Evolutionary conservation across 1,284 basidiomycete genomes (phyloP).

Genomic region (Pterula multifida): DNA sequence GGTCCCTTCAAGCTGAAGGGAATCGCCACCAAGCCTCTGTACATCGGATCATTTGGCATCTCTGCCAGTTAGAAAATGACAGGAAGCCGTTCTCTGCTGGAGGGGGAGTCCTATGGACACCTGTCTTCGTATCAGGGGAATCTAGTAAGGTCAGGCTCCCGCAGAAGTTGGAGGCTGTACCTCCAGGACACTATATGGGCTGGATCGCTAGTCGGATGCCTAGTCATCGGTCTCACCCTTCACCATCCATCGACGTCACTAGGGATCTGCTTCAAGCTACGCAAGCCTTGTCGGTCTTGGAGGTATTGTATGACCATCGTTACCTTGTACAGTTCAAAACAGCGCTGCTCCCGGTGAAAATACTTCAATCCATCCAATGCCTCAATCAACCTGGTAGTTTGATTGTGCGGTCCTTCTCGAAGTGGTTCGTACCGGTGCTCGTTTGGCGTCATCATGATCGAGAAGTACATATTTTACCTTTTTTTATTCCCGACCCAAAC

Average conservation of each 20-base stretch:
- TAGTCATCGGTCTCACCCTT: neutral
- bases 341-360: neutral
- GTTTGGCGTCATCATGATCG: neutral
- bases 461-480: neutral
- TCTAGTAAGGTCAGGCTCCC: slow-evolving; percentile 10
- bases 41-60: slow-evolving; percentile 26
- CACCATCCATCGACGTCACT: slow-evolving; percentile 27
- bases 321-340: slow-evolving; percentile 34
- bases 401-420: neutral
- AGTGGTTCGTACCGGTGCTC: neutral
- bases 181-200: slow-evolving; percentile 16
- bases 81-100: slow-evolving; percentile 31
- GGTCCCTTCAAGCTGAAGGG: slow-evolving; percentile 46
- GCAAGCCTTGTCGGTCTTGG: slow-evolving; percentile 13
- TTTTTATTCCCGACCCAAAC: neutral
- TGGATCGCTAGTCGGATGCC: slow-evolving; percentile 10
- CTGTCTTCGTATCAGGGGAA: slow-evolving; percentile 22
- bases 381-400: neutral
- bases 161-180: slow-evolving; percentile 5
- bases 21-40: slow-evolving; percentile 33
- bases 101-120: slow-evolving; percentile 50
- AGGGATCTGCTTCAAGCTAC: slow-evolving; percentile 14
- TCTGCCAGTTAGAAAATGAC: neutral
- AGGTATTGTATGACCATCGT: slow-evolving; percentile 47
- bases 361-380: neutral